phyloP scores from a whole-genome alignment of 2,329 filamentous ascomycete species.

The Fusarium mundagurra region DNA sequence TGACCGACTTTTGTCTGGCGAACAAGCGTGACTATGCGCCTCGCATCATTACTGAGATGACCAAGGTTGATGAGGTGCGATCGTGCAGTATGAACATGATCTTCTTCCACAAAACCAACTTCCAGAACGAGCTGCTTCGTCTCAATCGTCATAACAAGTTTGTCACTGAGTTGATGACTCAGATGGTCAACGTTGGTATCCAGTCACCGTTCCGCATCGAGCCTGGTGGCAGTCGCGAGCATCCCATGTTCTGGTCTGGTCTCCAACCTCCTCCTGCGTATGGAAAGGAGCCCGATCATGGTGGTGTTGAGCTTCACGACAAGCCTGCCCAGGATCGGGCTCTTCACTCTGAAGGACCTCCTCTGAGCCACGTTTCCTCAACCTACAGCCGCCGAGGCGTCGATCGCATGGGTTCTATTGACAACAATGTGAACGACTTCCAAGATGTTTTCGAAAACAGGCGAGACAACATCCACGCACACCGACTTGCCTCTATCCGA shows the following conservation, averaged over 20 bases:
- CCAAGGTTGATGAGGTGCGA: conserved; percentile 82
- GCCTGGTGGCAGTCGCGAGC: conserved; percentile 75
- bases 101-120: conserved; percentile 98
- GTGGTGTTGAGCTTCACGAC: conserved; percentile 18
- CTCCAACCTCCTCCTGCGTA: conserved; percentile 50
- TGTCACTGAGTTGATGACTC: conserved; percentile 87
- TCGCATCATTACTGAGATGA: conserved; percentile 87
- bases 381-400: conserved; percentile 27
- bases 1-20: conserved; percentile 82
- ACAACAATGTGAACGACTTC: conserved; percentile 53
- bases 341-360: conserved; percentile 21
- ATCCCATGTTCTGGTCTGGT: conserved; percentile 68
- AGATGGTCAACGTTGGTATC: conserved; percentile 85
- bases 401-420: conserved; percentile 45
- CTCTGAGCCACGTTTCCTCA: conserved; percentile 21
- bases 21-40: conserved; percentile 91
- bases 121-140: conserved; percentile 92
- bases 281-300: conserved; percentile 41
- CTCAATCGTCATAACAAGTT: conserved; percentile 93
- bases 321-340: conserved; percentile 8
- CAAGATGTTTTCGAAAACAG: conserved; percentile 58
- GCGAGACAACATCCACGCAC: conserved; percentile 48
- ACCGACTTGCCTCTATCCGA: conserved; percentile 51
- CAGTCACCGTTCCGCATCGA: conserved; percentile 73
- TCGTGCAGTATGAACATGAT: conserved; percentile 90